Conservation (phyloP, 1,139 yeast genomes). For the Ashbya aceris region DNA sequence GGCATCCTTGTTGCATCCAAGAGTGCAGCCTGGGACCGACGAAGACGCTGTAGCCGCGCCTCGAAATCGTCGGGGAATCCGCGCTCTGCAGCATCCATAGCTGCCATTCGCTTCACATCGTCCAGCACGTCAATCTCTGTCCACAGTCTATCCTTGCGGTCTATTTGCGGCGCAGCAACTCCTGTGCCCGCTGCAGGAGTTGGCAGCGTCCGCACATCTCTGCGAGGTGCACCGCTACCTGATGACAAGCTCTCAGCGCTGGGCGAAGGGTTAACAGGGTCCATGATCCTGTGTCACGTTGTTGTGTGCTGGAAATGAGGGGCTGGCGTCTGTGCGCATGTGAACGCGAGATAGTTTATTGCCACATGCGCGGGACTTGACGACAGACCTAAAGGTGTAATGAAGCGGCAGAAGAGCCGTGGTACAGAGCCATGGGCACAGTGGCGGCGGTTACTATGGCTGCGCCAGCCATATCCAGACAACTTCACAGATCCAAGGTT, state of each 20-base stretch:
- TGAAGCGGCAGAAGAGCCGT: neutral
- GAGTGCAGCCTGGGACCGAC: constrained; percentile 52
- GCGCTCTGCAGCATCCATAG: constrained; percentile 42
- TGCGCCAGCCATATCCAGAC: constrained; percentile 81
- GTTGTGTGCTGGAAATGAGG: no score
- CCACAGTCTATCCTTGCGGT: constrained; percentile 71
- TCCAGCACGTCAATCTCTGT: constrained; percentile 81
- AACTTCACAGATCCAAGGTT: constrained; percentile 80
- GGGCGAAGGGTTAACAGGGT: neutral
- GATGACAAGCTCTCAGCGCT: constrained; percentile 1
- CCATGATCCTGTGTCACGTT: neutral
- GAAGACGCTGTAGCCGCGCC: constrained; percentile 45
- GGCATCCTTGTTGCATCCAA: constrained; percentile 34
- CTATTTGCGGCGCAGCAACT: constrained; percentile 43
- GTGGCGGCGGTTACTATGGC: constrained; percentile 87
- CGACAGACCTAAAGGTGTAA: neutral
- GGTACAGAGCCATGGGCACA: neutral
- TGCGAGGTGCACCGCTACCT: constrained; percentile 1
- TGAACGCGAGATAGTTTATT: no score
- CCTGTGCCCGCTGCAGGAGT: constrained; percentile 32
- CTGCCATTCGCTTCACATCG: constrained; percentile 63
- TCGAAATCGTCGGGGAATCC: constrained; percentile 52
- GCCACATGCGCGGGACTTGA: neutral
- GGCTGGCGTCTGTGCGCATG: no score
- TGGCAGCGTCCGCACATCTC: constrained; percentile 9